Percentiles rank a stretch among this genome's conserved stretches.
phyloP scores from a whole-genome alignment of 2,329 filamentous ascomycete genomes.

The Colletotrichum abscissum region DNA sequence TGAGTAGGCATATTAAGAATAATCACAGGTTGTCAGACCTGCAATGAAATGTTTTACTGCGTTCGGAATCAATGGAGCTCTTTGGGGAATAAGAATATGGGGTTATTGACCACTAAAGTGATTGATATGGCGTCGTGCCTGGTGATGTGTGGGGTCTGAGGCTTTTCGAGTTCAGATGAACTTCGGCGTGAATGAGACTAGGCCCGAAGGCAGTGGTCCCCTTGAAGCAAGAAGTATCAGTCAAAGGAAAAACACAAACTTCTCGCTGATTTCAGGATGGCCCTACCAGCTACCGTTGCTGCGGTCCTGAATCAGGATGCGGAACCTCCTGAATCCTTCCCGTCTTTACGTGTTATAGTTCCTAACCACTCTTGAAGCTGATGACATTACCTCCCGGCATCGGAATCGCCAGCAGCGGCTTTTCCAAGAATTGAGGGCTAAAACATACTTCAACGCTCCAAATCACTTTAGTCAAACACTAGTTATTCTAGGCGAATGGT shows the following conservation, averaged over 20 bases:
- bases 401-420: background rate
- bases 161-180: background rate
- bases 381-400: background rate
- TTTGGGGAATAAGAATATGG: background rate
- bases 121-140: background rate
- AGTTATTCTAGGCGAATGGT: background rate
- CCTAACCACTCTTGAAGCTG: background rate
- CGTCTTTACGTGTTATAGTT: background rate
- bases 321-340: too few relatives aligned
- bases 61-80: background rate
- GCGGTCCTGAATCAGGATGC: background rate
- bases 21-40: slow-evolving; percentile 12
- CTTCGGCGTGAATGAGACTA: background rate
- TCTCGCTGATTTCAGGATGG: too few relatives aligned
- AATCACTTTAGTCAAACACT: background rate
- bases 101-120: background rate
- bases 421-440: background rate
- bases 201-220: background rate
- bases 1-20: slow-evolving; percentile 20
- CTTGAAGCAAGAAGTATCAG: background rate
- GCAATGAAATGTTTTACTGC: background rate
- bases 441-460: background rate
- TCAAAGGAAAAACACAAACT: background rate
- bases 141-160: background rate
- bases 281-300: background rate